Evolutionary conservation across 208 protist genomes (phyloP), one percentile per base, ranked within the genome.

Genomic region (Trypanosoma grayi): DNA sequence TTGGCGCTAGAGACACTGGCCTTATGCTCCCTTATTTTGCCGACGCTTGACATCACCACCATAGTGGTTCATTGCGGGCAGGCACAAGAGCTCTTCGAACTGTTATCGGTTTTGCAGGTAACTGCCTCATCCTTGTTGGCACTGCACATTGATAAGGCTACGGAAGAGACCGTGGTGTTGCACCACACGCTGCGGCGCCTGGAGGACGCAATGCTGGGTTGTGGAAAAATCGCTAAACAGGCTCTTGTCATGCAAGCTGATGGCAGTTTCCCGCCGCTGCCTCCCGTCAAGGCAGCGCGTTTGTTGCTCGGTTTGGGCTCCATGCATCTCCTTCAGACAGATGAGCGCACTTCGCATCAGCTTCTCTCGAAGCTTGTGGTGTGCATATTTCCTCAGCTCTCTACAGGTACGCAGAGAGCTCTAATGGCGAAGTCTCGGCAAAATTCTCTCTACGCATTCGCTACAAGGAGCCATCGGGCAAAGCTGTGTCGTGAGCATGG

Each of bases 351-450:
- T 11, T 72, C 70, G 0, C 56, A 51, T 3, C 8, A 65, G 13
- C 36, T 92, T 14, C 43, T 86, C 39, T 55, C 58, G 25, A n/a
- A 36, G 47, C 58, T 88, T 45, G 61, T 83, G n/a, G 48, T 56
- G 10, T 40, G 60, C 53, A 62, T 94, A 24, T 92, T 92, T 44
- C 85, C 88, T 20, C 67, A 88, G 59, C 72, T 94, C 2, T 75
- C 75, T 39, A 92, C 81, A 22, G 75, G 82, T 16, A 94, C 88
- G n/a, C 74, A 70, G 13, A 58, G 57, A 6, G 40, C 62, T 18
- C 60, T 94, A 62, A 27, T 71, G 40, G 67, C 75, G 24, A 81
- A 83, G 36, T 71, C 83, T n/a, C 68, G 77, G 48, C 65, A 80
- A 44, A 86, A 62, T 39, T 80, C 75, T 13, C 76, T 94, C 52